A percentile compares a stretch with the other conserved stretches of the same genome.
Evolutionary conservation across 208 protist genomes (phyloP).

Genomic region (Leishmania lainsoni): DNA sequence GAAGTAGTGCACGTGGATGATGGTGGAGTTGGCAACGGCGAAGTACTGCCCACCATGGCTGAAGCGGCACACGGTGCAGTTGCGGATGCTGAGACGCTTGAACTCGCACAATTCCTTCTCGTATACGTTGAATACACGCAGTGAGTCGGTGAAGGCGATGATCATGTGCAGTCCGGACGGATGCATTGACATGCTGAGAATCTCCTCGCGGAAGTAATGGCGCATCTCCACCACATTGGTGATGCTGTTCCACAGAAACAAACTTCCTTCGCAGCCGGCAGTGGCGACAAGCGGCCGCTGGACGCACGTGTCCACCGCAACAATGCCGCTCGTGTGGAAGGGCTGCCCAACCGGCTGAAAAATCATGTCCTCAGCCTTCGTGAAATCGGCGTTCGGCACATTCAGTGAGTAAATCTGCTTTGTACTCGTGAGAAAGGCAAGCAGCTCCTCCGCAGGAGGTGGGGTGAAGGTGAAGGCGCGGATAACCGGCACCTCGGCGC

Average conservation of each 20-base stretch:
- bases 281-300: conserved; percentile 96
- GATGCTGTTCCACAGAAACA: conserved; percentile 97
- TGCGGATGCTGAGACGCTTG: conserved; percentile 94
- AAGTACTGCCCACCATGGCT: conserved; percentile 96
- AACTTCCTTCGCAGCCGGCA: conserved; percentile 85
- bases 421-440: conserved; percentile 92
- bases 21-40: conserved; percentile 95
- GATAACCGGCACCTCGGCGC: conserved; percentile 70
- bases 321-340: conserved; percentile 90
- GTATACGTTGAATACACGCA: conserved; percentile 96
- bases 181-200: conserved; percentile 94
- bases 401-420: conserved; percentile 94
- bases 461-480: conserved; percentile 86
- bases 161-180: conserved; percentile 95
- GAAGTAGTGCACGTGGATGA: conserved; percentile 96
- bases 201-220: conserved; percentile 93
- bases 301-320: conserved; percentile 93
- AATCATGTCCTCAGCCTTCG: conserved; percentile 90
- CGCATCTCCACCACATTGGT: conserved; percentile 93
- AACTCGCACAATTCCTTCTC: conserved; percentile 94
- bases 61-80: conserved; percentile 94
- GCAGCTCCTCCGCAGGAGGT: conserved; percentile 85
- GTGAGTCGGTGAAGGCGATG: conserved; percentile 94
- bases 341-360: conserved; percentile 92
- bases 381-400: conserved; percentile 94